Base-by-base conservation (phyloP, 352 stramenopile species). In the Phytophthora litchii region DNA sequence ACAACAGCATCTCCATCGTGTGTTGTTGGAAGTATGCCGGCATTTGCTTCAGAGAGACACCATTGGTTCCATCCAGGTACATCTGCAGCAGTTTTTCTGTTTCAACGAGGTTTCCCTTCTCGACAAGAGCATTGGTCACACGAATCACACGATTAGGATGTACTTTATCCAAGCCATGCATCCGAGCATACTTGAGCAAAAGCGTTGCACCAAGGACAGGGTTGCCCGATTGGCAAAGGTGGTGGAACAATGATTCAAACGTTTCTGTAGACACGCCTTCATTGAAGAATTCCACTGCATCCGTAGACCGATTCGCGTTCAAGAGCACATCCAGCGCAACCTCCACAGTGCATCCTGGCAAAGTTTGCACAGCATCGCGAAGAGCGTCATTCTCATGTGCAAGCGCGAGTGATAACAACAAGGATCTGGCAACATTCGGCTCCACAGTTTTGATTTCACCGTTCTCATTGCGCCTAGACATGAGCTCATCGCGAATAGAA, bases 1-100 rank as follows among this genome's bases (percentile, higher is more conserved):
- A 86, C 6, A 92, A 72, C 64, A 86, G 52, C 80, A 86, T 80
- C 72, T 92, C 80, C 50, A 89, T 70, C 17, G 76, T 72, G 20
- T 92, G 74, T 13, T 81, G 69, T 64, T 92, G 82, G 56, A 86
- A 82, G 54, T 67, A 75, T 17, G 67, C 51, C 38, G 77, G 78
- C 60, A 83, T 78, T 20, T 88, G 75, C 37, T 71, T 74, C 19
- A 89, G 62, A 8, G 71, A 57, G 10, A 84, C 45, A n/a, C 75
- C 68, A 16, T 60, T 43, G 10, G 45, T 60, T n/a, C 69, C 65
- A 25, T 72, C 57, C 44, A 72, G 44, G 54, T 82, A 87, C 16
- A 90, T 51, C 13, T 74, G 47, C 37, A 92, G 67, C 20, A 92
- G 61, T 51, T 85, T 72, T 8, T 78, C 68, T 1, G 76, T 67